These are phyloP conservation scores for Lactifluus volemus DNA, from an alignment of 768 basidiomycete species.

Conservation along the genomic window DNA sequence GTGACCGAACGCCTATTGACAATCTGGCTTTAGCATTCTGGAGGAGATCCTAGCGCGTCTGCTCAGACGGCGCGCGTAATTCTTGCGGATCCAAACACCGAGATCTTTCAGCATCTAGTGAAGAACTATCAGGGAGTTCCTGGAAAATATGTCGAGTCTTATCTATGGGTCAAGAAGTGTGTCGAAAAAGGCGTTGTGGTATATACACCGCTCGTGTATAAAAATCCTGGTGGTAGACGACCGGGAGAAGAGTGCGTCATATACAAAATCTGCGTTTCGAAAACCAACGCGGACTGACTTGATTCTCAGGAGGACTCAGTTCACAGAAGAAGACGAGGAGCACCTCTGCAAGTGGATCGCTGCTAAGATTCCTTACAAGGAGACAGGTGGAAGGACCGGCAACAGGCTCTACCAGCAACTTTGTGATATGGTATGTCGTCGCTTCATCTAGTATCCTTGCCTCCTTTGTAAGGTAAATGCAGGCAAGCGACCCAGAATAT, in stretches of 20 bases:
- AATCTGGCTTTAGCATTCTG: slow-evolving; percentile 50
- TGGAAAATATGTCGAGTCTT: slow-evolving; percentile 72
- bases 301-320: slow-evolving; percentile 57
- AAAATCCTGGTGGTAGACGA: slow-evolving; percentile 74
- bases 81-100: slow-evolving; percentile 72
- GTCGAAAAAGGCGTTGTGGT: slow-evolving; percentile 56
- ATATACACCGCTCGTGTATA: slow-evolving; percentile 72
- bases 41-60: slow-evolving; percentile 66
- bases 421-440: slow-evolving; percentile 51
- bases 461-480: not conserved
- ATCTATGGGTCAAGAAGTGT: slow-evolving; percentile 79
- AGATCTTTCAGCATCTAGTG: slow-evolving; percentile 64
- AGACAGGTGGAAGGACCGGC: slow-evolving; percentile 73
- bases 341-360: slow-evolving; percentile 75
- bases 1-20: not conserved
- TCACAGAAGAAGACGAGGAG: slow-evolving; percentile 68
- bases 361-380: slow-evolving; percentile 73
- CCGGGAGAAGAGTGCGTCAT: slow-evolving; percentile 68
- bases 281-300: not conserved
- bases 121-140: slow-evolving; percentile 61
- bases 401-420: slow-evolving; percentile 79
- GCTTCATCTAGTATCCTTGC: not conserved
- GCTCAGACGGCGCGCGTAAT: slow-evolving; percentile 67
- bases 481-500: slow-evolving; percentile 64
- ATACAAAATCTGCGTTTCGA: not conserved